Conservation (phyloP, 2,329 filamentous ascomycete species). For the Aureobasidium sp. region DNA sequence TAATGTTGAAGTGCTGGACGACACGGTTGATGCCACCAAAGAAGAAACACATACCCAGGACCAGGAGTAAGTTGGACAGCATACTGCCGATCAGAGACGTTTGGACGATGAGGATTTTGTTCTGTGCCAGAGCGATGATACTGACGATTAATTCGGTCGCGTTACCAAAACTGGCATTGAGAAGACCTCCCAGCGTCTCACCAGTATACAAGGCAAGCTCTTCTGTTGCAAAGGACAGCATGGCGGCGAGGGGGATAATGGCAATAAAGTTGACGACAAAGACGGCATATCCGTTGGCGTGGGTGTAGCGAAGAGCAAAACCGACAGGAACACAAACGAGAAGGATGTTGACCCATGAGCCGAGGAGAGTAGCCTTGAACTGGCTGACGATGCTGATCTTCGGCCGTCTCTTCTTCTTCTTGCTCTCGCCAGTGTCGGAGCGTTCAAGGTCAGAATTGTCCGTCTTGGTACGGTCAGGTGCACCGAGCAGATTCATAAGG, state of each 20-base stretch:
- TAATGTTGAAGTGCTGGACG: slow-evolving; percentile 87
- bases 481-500: background rate
- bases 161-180: slow-evolving; percentile 85
- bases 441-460: slow-evolving; percentile 17
- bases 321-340: slow-evolving; percentile 72
- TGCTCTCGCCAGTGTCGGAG: slow-evolving; percentile 21
- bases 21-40: slow-evolving; percentile 70
- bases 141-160: slow-evolving; percentile 51
- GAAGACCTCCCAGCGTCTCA: slow-evolving; percentile 77
- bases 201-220: slow-evolving; percentile 73
- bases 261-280: slow-evolving; percentile 93
- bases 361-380: slow-evolving; percentile 66
- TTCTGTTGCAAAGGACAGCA: slow-evolving; percentile 84
- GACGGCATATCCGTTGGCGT: slow-evolving; percentile 54
- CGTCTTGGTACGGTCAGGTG: background rate
- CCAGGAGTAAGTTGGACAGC: slow-evolving; percentile 80
- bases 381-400: slow-evolving; percentile 39
- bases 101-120: slow-evolving; percentile 78
- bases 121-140: slow-evolving; percentile 69
- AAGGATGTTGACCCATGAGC: slow-evolving; percentile 81
- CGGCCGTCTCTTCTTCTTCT: slow-evolving; percentile 22
- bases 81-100: slow-evolving; percentile 90
- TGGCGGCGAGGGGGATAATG: slow-evolving; percentile 80
- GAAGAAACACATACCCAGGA: slow-evolving; percentile 90
- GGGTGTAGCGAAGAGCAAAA: slow-evolving; percentile 61